Evolutionary conservation across 257 asterid species (phyloP), one percentile per base, ranked within the genome.

Genomic region (Gentiana macrophylla): DNA sequence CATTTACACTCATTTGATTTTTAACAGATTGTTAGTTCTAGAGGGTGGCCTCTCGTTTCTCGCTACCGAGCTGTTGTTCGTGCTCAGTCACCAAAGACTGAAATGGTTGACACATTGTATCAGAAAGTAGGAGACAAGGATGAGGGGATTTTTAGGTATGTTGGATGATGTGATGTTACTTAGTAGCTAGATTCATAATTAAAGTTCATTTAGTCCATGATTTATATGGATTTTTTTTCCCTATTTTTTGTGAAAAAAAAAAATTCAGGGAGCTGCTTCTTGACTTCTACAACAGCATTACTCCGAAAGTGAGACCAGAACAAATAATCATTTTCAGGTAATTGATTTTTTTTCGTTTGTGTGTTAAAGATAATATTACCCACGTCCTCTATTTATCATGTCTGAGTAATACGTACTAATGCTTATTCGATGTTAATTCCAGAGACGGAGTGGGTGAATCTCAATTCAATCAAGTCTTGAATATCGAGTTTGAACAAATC

Each of bases 381-480:
- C 46, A 0, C 46, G 46, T 1, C 46, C 8, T 6, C 6, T 10
- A 41, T 41, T 10, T 41, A 41, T 10, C 8, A 41, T 41, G 8
- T 4, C 5, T 41, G 8, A 5, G 7, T 38, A 38, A 3, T 4
- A 2, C 5, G 46, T 5, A 41, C 46, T 41, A 4, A 41, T 41
- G 1, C 1, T 4, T 41, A 10, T 41, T 2, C 9, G 37, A 34
- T 47, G 15, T 34, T 33, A 11, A 53, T 52, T 57, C 12, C 54
- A 86, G 95, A 75, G 93, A 86, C 50, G 95, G 95, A 5, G 95
- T 86, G 38, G 75, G 87, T 15, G 93, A 86, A 71, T 74, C 86
- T 12, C 95, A 86, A 54, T 86, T 86, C 80, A 80, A 50, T 46
- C 93, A 83, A 75, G 93, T 86, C 12, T 37, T 86, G 38, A 86